Evolutionary conservation across 2,329 filamentous ascomycete species (phyloP), one percentile per base, ranked within the genome.

Genomic region (Pseudogymnoascus pannorum): DNA sequence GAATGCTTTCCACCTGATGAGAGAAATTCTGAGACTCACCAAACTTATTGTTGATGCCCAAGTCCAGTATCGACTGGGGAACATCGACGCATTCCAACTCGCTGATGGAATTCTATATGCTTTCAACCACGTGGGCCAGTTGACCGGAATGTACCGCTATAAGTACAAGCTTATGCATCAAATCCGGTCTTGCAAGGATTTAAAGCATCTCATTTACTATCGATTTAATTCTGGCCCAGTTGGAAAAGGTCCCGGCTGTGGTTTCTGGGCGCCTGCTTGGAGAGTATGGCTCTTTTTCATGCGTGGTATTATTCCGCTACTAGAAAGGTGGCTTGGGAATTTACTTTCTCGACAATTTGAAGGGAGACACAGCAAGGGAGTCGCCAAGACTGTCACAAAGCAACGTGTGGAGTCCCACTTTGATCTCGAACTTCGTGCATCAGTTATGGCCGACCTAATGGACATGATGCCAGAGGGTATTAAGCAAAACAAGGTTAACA

Each of bases 101-200:
- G 94, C 94, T 3, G 94, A 99, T 74, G 94, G 94, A 74, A 99
- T 99, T 62, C 80, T 97, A n/a, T 99, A 99, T 69, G 95, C 94
- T 16, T 99, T 99, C 79, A 99, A 99, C 76, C 94, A 99, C 69
- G 94, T 99, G 62, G 94, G 94, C 64, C 95, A 99, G 75, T 80
- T 99, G 64, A 99, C 94, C 14, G 94, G 94, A 73, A 99, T 99
- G 94, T 99, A 99, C 77, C 89, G 94, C 64, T 99, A 99, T 83
- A 99, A 99, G 81, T 99, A 99, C 80, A 99, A 99, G 81, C 82
- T 99, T 61, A 99, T 99, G 94, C 94, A 99, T 74, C 94, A 99
- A 75, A 99, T 99, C 69, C 91, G 94, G 69, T 96, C 94, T 0
- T 99, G 94, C 81, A 99, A 99, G 76, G 94, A 99, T 76, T 75